Evolutionary conservation across 805 yeast genomes (phyloP).

Genomic region (Nakazawaea anatomiae): DNA sequence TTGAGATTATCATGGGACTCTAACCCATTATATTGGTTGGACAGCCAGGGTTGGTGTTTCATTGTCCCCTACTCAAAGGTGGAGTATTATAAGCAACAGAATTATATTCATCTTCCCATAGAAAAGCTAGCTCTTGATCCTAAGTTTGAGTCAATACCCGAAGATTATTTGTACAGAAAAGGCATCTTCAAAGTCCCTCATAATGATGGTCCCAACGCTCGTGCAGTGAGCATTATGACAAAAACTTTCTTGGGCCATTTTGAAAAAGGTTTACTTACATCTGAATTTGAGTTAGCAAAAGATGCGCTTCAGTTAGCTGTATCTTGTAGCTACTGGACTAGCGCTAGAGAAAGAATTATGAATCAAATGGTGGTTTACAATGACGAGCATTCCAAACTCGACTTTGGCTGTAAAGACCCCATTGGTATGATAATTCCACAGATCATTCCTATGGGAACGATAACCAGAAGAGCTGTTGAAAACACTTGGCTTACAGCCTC

Average conservation of each 20-base stretch:
- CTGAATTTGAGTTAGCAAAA: constrained; percentile 66
- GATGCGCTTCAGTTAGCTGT: constrained; percentile 77
- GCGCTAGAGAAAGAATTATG: constrained; percentile 78
- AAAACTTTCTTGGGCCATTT: constrained; percentile 67
- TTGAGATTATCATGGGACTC: constrained; percentile 82
- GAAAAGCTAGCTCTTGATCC: constrained; percentile 13
- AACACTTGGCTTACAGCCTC: constrained; percentile 98
- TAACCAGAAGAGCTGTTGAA: constrained; percentile 94
- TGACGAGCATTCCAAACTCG: constrained; percentile 19
- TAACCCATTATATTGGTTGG: constrained; percentile 76
- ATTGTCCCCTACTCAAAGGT: constrained; percentile 41
- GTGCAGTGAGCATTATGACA: constrained; percentile 74
- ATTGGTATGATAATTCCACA: constrained; percentile 80
- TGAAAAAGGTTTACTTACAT: constrained; percentile 67
- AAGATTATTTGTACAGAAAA: constrained; percentile 11
- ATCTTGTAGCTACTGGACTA: constrained; percentile 87
- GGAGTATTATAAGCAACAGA: constrained; percentile 28
- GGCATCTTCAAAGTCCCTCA: constrained; percentile 73
- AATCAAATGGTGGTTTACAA: constrained; percentile 79
- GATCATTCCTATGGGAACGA: constrained; percentile 90
- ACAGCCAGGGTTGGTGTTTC: constrained; percentile 85
- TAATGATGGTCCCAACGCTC: constrained; percentile 68
- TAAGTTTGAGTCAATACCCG: constrained; percentile 11
- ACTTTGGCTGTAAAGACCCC: constrained; percentile 15
- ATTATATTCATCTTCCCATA: constrained; percentile 24